Base-by-base conservation (phyloP, 768 basidiomycete species). In the Suillus decipiens region DNA sequence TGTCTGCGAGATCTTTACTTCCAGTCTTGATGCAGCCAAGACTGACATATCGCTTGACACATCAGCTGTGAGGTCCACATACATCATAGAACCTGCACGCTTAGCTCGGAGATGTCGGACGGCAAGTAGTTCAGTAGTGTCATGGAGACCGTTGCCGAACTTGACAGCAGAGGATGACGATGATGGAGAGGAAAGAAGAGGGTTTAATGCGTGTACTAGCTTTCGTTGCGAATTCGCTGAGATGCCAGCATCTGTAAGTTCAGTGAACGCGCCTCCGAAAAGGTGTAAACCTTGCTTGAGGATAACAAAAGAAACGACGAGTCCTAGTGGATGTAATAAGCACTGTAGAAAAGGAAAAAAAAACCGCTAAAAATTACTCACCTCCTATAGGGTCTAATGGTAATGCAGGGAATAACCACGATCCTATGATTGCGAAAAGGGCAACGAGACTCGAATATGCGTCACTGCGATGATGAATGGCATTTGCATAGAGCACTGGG, bases 381-480 rank as follows among this genome's bases (percentile, higher is more conserved):
- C 96, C 96, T 66, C 97, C 97, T 41, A 99, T 82, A 10, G 97
- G 96, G 73, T 99, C 97, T 42, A 99, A 80, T 62, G 97, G 92
- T 60, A 93, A 72, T n/a, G 85, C 80, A 17, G 95, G 95, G 74
- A 92, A 91, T 67, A 87, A 81, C 80, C 92, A 92, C 11, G 89
- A 93, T 14, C 96, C 95, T 9, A 99, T 77, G 71, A 99, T 99
- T 17, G 96, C 96, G 53, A 90, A 84, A 61, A 99, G 85, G 12
- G 96, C 95, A 60, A 99, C 94, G 56, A 90, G 68, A 69, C 95
- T 96, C 3, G 95, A 95, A 71, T 95, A 94, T 7, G 94, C 95
- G 74, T 99, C 97, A 66, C 93, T 95, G n/a, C 97, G 86, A 77
- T 99, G 97, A 74, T 99, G 96, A 61, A 95, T 84, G 7, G 96